phyloP scores from a whole-genome alignment of 768 basidiomycete genomes.

The Suillus brevipes region DNA sequence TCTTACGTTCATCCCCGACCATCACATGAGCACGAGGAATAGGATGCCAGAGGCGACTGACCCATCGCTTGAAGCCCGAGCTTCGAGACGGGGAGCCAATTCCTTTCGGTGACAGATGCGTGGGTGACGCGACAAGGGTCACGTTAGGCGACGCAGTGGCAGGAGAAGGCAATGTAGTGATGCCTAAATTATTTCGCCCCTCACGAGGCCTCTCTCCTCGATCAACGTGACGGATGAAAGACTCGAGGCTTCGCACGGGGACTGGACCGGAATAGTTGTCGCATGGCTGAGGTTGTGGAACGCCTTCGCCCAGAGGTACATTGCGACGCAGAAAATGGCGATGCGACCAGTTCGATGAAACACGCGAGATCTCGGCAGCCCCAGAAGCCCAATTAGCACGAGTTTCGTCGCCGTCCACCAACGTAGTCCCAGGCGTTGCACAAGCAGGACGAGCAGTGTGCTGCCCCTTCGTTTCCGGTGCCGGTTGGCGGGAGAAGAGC shows the following conservation, averaged over 20 bases:
- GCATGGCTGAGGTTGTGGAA: neutral
- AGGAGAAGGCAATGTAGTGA: neutral
- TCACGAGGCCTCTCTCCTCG: neutral
- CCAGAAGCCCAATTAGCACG: neutral
- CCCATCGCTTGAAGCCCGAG: conserved; percentile 8
- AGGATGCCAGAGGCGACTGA: conserved; percentile 9
- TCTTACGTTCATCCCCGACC: conserved; percentile 8
- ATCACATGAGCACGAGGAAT: conserved; percentile 5
- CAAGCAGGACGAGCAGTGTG: neutral
- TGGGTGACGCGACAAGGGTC: conserved; percentile 9
- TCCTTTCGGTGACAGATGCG: conserved; percentile 1
- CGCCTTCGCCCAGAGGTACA: neutral
- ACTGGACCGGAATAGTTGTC: neutral
- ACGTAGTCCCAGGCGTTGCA: neutral
- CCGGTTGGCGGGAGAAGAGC: neutral
- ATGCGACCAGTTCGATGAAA: neutral
- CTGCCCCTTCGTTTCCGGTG: neutral
- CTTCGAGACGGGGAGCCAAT: neutral
- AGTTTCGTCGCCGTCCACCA: neutral
- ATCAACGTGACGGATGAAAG: neutral
- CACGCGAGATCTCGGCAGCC: neutral
- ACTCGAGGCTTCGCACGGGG: neutral
- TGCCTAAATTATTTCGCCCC: neutral
- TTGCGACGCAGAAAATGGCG: neutral
- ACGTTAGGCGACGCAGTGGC: neutral